These are phyloP conservation scores for Petunia axillaris DNA, from an alignment of 257 asterid genomes.

Conservation along the genomic window DNA sequence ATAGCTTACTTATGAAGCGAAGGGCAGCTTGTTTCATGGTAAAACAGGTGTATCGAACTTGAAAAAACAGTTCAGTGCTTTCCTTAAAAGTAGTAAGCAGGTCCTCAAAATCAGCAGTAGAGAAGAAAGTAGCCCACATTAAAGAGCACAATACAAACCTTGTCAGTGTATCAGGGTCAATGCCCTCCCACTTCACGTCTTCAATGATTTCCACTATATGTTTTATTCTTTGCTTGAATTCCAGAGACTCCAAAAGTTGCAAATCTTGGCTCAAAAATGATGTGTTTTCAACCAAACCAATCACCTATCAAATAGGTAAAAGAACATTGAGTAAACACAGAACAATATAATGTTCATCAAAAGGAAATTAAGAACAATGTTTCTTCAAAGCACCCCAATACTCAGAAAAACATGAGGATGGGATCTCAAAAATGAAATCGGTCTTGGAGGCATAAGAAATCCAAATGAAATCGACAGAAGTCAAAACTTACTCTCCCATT, in stretches of 20 bases:
- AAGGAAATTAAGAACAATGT: constrained; percentile 12
- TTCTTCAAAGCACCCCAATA: neutral
- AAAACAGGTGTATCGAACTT: constrained; percentile 2
- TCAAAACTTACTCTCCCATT: constrained; percentile 89
- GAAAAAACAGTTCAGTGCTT: neutral
- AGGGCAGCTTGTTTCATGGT: neutral
- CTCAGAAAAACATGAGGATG: constrained; percentile 6
- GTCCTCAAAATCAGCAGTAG: neutral
- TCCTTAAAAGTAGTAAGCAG: constrained; percentile 1
- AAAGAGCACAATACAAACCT: constrained; percentile 48
- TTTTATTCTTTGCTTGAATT: constrained; percentile 88
- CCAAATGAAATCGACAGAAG: constrained; percentile 27
- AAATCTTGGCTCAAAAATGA: constrained; percentile 86
- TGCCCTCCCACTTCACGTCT: constrained; percentile 79
- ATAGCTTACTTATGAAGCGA: neutral
- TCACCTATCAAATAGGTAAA: constrained; percentile 59
- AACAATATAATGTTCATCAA: constrained; percentile 1
- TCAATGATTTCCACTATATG: constrained; percentile 83
- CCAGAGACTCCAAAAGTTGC: constrained; percentile 90
- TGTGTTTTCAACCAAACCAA: constrained; percentile 55
- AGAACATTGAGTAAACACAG: neutral
- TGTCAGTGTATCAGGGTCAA: constrained; percentile 87
- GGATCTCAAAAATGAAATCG: constrained; percentile 10
- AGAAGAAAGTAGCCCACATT: neutral
- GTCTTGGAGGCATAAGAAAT: constrained; percentile 1